Percentiles rank a stretch among this genome's conserved stretches.
Conservation (phyloP, 2,329 filamentous ascomycete species). For the Chlorencoelia australis region DNA sequence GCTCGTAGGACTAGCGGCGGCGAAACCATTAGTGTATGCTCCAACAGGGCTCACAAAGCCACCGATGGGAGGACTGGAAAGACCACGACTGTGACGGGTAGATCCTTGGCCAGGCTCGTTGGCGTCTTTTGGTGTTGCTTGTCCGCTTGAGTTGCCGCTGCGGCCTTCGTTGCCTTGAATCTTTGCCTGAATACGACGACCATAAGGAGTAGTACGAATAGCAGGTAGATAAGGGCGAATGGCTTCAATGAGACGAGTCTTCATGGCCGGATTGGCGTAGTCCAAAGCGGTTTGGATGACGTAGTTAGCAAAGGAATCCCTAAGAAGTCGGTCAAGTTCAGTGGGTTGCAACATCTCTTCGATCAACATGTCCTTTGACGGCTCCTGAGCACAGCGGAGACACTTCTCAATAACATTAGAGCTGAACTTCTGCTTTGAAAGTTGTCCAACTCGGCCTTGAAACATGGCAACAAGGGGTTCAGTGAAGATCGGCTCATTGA, state of each 20-base stretch:
- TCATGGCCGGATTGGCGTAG: slow-evolving; percentile 64
- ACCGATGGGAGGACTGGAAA: slow-evolving; percentile 23
- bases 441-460: slow-evolving; percentile 56
- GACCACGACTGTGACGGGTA: slow-evolving; percentile 25
- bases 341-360: slow-evolving; percentile 66
- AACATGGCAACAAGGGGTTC: slow-evolving; percentile 81
- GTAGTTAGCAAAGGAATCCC: slow-evolving; percentile 93
- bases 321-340: slow-evolving; percentile 80
- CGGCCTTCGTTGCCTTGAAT: slow-evolving; percentile 50
- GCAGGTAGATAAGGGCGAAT: slow-evolving; percentile 77
- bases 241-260: slow-evolving; percentile 66
- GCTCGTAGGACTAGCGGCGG: slow-evolving; percentile 11
- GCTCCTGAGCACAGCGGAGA: slow-evolving; percentile 68
- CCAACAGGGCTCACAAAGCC: slow-evolving; percentile 17
- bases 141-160: slow-evolving; percentile 23
- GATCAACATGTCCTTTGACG: slow-evolving; percentile 71
- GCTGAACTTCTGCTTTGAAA: slow-evolving; percentile 96
- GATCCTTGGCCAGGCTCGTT: slow-evolving; percentile 18
- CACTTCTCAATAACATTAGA: slow-evolving; percentile 99
- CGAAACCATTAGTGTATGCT: slow-evolving; percentile 22
- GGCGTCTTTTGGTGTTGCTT: slow-evolving; percentile 23
- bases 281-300: slow-evolving; percentile 95
- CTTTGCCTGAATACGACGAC: slow-evolving; percentile 87
- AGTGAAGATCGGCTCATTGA: slow-evolving; percentile 80
- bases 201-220: slow-evolving; percentile 87